Base-by-base conservation (phyloP, 257 asterid species). In the Solanum peruvianum region DNA sequence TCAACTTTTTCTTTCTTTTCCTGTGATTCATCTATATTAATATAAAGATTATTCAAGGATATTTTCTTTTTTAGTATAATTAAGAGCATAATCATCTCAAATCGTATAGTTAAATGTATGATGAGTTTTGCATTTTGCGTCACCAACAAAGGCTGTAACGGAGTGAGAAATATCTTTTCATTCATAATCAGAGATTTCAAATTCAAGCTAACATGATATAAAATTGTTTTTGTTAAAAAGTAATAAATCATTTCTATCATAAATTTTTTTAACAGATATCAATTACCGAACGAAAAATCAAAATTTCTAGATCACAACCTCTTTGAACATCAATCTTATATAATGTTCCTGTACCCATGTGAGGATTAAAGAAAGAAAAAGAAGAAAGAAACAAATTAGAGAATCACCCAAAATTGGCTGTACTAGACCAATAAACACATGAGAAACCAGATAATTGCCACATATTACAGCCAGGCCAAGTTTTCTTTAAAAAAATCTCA, bases 401-500 rank as follows among this genome's bases (percentile, higher is more conserved):
- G 13, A 45, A 45, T 80, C 66, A 47, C 42, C 2, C 11, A 45
- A 78, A 18, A 47, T 47, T 11, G 84, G 84, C 1, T 80, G 84
- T 80, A 9, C 18, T 9, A 29, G 27, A 45, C 66, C 66, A 78
- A 27, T 27, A 47, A 47, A 29, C 67, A 45, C 84, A 44, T 35
- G 27, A 75, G 82, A 29, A 47, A 80, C 27, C 84, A 80, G 84
- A 78, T 45, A 25, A 25, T 77, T 77, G 37, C 14, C 62, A 44
- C 83, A 77, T 44, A 77, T 44, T 44, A 77, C 83, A 77, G 62
- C 83, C 83, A 77, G 44, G 15, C 83, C 60, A 25, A 7, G 20
- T 73, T 49, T 39, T 39, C 9, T 13, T 14, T 47, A 7, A 7
- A 39, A 1, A 39, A 39, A 1, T 7, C 9, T 1, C 56, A 2